Evolutionary conservation across 495 filamentous ascomycete species (phyloP).

Genomic region (Tuber microsphaerosporum): DNA sequence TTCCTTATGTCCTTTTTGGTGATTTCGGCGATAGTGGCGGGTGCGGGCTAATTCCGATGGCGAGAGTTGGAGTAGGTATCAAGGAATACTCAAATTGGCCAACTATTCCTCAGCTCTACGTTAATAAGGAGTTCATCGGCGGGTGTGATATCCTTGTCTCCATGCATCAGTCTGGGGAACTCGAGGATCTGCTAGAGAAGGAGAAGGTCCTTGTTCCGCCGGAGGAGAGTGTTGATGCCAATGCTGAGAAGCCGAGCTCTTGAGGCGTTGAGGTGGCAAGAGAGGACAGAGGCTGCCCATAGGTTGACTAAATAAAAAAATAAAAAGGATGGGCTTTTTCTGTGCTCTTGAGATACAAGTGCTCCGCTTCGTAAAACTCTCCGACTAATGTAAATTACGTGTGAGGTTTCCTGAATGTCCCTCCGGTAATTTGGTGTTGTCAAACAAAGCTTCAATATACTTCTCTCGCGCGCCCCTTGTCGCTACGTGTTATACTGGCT

Average conservation of each 20-base stretch:
- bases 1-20: not conserved
- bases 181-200: slow-evolving; percentile 83
- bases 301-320: not conserved
- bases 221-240: slow-evolving; percentile 39
- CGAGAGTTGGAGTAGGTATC: slow-evolving; percentile 57
- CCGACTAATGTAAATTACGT: not conserved
- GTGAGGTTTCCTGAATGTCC: not conserved
- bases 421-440: not conserved
- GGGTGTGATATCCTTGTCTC: slow-evolving; percentile 94
- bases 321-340: not conserved
- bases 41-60: slow-evolving; percentile 9
- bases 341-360: not conserved
- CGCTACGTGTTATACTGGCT: not conserved
- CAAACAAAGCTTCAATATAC: not conserved
- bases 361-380: not conserved
- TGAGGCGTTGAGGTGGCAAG: not conserved
- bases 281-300: not conserved
- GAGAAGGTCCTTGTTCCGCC: slow-evolving; percentile 69
- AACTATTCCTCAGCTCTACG: slow-evolving; percentile 92
- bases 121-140: slow-evolving; percentile 91
- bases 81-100: slow-evolving; percentile 99
- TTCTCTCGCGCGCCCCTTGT: not conserved
- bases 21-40: not conserved
- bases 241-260: not conserved
- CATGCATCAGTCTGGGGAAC: slow-evolving; percentile 94